These are phyloP conservation scores for Protomyces gravidus DNA, from an alignment of 1,139 yeast species.

Conservation along the genomic window DNA sequence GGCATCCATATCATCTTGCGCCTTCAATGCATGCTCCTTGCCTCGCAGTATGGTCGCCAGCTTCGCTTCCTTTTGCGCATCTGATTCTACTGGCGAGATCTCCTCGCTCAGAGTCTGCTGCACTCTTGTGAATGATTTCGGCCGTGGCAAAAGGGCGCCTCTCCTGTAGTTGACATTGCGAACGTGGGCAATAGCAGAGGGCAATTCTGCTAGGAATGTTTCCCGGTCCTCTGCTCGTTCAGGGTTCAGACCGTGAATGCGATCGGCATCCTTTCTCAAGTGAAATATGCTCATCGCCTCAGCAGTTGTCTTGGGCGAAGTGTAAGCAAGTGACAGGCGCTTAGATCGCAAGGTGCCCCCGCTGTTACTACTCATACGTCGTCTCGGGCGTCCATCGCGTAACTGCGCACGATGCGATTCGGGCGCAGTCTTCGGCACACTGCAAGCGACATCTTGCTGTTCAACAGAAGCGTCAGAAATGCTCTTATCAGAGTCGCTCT, in stretches of 20 bases:
- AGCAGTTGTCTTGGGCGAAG: constrained; percentile 24
- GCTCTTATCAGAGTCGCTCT: not conserved
- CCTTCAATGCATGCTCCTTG: not conserved
- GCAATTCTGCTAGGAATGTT: constrained; percentile 19
- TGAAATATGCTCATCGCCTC: constrained; percentile 12
- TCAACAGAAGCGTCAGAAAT: constrained; percentile 3
- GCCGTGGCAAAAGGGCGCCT: constrained; percentile 21
- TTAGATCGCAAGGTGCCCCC: not conserved
- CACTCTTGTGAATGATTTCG: constrained; percentile 17
- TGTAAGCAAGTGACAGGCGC: constrained; percentile 8
- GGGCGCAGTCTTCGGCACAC: not conserved
- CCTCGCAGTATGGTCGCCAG: constrained; percentile 13
- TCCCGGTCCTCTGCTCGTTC: constrained; percentile 11
- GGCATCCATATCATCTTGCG: not conserved
- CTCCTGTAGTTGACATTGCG: constrained; percentile 22
- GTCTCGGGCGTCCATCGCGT: not conserved
- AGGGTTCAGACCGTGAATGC: not conserved
- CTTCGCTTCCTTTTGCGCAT: constrained; percentile 19
- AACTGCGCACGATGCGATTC: not conserved
- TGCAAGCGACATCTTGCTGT: not conserved
- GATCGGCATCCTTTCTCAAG: not conserved
- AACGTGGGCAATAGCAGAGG: constrained; percentile 23
- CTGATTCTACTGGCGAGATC: constrained; percentile 13
- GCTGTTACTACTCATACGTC: constrained; percentile 2
- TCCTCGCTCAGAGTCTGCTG: constrained; percentile 20